These are phyloP conservation scores for Xanthoconium separans DNA, from an alignment of 1,284 basidiomycete species.

Conservation along the genomic window DNA sequence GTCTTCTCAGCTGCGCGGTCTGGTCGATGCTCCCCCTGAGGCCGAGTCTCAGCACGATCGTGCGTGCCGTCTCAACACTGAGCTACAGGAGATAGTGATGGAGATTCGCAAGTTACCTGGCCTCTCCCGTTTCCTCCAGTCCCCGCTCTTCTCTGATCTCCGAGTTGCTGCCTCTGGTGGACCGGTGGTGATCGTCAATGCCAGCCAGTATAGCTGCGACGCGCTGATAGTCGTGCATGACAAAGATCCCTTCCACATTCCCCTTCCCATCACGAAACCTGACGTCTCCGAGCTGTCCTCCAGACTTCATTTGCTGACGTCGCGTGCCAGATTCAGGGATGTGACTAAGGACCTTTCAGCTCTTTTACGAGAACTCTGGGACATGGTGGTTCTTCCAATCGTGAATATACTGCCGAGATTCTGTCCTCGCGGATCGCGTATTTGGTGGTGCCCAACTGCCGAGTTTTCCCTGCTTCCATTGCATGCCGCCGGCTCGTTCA, in stretches of 20 bases:
- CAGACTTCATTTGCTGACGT: not conserved
- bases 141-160: not conserved
- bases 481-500: conserved; percentile 27
- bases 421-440: conserved; percentile 20
- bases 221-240: not conserved
- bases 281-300: not conserved
- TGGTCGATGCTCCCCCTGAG: not conserved
- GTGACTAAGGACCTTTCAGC: not conserved
- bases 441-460: conserved; percentile 42
- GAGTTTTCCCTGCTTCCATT: conserved; percentile 20
- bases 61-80: not conserved
- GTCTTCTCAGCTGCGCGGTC: not conserved
- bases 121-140: not conserved
- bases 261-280: not conserved
- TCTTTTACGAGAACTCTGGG: not conserved
- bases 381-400: not conserved
- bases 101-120: conserved; percentile 3
- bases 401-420: not conserved
- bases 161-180: not conserved
- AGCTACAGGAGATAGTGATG: not conserved
- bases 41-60: not conserved
- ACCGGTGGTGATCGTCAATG: not conserved
- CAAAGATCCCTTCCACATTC: not conserved
- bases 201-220: not conserved
- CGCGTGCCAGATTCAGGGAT: not conserved